Conservation (phyloP, 2,329 filamentous ascomycete genomes). For the Epichloe elymi region DNA sequence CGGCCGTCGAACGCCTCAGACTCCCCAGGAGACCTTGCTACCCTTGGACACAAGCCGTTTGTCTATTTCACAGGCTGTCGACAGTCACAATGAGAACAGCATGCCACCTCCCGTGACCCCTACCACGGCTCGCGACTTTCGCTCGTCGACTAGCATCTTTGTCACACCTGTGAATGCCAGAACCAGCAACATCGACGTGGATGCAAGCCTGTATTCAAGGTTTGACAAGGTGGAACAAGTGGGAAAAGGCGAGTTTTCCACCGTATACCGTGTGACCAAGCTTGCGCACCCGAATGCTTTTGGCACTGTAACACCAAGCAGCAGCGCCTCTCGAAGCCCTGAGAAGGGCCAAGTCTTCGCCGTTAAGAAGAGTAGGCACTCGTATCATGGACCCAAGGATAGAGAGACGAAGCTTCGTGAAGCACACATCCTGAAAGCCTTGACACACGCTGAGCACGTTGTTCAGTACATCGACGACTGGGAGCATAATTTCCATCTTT, state of each 20-base stretch:
- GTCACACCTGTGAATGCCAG: slow-evolving; percentile 59
- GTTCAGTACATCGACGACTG: slow-evolving; percentile 75
- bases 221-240: slow-evolving; percentile 73
- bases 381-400: slow-evolving; percentile 65
- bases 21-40: slow-evolving; percentile 61
- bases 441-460: slow-evolving; percentile 73
- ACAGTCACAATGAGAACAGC: slow-evolving; percentile 20
- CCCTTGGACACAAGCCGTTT: slow-evolving; percentile 71
- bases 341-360: slow-evolving; percentile 58
- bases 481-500: slow-evolving; percentile 75
- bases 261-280: slow-evolving; percentile 67
- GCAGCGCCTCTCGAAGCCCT: slow-evolving; percentile 35
- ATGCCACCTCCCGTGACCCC: slow-evolving; percentile 62
- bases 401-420: slow-evolving; percentile 76
- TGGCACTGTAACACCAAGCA: slow-evolving; percentile 34
- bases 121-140: slow-evolving; percentile 45
- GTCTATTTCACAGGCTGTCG: slow-evolving; percentile 57
- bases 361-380: slow-evolving; percentile 82
- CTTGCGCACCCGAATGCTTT: slow-evolving; percentile 19
- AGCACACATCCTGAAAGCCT: slow-evolving; percentile 62
- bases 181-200: slow-evolving; percentile 55
- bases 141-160: slow-evolving; percentile 38
- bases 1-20: slow-evolving; percentile 54
- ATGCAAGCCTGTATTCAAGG: slow-evolving; percentile 56
- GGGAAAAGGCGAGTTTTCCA: slow-evolving; percentile 85